phyloP scores from a whole-genome alignment of 164 flowering plant genomes.

The Piper longum region DNA sequence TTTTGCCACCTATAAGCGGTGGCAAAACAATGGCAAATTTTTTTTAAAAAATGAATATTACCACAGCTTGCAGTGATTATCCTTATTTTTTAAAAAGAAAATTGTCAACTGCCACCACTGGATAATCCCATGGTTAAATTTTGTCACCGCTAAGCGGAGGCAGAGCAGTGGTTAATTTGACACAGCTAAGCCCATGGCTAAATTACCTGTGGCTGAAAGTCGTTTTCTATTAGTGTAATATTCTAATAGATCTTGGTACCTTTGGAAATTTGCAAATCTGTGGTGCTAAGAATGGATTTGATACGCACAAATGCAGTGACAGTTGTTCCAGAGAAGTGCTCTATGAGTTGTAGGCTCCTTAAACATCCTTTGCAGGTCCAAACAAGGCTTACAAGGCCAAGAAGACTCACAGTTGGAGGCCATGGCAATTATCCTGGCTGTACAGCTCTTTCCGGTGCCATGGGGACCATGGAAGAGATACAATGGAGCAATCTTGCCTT shows the following conservation, averaged over 20 bases:
- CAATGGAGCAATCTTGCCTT: constrained; percentile 15
- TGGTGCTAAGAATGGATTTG: constrained; percentile 20
- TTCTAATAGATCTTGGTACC: constrained; percentile 19
- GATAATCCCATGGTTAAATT: too few relatives aligned
- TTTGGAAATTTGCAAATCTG: constrained; percentile 12
- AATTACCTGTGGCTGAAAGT: too few relatives aligned
- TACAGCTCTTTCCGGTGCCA: constrained; percentile 34
- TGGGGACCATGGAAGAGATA: constrained; percentile 32
- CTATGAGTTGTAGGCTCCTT: constrained; percentile 19
- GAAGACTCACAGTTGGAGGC: constrained; percentile 26
- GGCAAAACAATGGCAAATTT: too few relatives aligned
- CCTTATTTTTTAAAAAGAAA: too few relatives aligned
- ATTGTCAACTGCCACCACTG: too few relatives aligned
- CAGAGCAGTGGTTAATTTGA: too few relatives aligned
- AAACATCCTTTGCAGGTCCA: constrained; percentile 29
- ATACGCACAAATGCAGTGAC: constrained; percentile 15
- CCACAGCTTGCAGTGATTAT: too few relatives aligned
- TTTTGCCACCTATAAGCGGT: too few relatives aligned
- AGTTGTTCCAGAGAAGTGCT: constrained; percentile 22
- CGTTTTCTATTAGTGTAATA: too few relatives aligned
- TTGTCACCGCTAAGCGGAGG: too few relatives aligned
- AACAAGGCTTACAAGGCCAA: constrained; percentile 19
- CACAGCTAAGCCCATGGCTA: too few relatives aligned
- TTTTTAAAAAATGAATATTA: too few relatives aligned
- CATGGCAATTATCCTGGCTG: constrained; percentile 23